Conservation (phyloP, 768 basidiomycete species). For the Leccinum variicolor region DNA sequence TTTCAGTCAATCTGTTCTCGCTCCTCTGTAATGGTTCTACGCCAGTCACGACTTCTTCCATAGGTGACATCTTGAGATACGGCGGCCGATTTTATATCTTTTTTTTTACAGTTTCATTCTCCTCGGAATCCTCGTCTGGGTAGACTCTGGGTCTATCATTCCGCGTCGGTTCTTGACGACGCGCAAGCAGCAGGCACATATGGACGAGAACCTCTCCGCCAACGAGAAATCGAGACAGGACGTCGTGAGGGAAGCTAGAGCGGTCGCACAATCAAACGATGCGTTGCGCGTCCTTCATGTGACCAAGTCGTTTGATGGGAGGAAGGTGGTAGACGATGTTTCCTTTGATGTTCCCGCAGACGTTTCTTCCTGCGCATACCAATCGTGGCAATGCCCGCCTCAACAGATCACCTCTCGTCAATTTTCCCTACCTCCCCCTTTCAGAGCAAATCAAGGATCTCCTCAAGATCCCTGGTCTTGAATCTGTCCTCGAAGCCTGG, state of each 20-base stretch:
- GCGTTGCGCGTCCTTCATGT: constrained; percentile 60
- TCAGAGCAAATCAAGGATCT: too few relatives aligned
- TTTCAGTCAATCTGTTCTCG: constrained; percentile 78
- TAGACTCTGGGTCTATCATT: constrained; percentile 62
- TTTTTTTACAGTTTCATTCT: constrained; percentile 57
- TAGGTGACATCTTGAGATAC: constrained; percentile 55
- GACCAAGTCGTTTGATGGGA: constrained; percentile 56
- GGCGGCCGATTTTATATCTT: constrained; percentile 75
- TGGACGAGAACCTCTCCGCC: constrained; percentile 11
- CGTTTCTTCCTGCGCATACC: constrained; percentile 14
- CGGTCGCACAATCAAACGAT: constrained; percentile 48
- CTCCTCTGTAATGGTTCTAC: constrained; percentile 60
- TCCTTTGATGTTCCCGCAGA: constrained; percentile 62
- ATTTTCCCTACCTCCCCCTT: too few relatives aligned
- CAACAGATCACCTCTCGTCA: too few relatives aligned
- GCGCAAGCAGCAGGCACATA: constrained; percentile 10
- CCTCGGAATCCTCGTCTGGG: constrained; percentile 63
- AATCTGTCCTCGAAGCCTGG: too few relatives aligned
- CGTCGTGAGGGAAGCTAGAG: constrained; percentile 50
- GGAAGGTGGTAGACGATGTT: constrained; percentile 69
- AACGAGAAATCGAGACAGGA: constrained; percentile 39
- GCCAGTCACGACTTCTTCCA: constrained; percentile 42
- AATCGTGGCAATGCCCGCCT: too few relatives aligned
- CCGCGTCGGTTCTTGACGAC: constrained; percentile 36
- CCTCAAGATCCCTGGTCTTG: too few relatives aligned